Evolutionary conservation across 257 asterid genomes (phyloP), one percentile per base, ranked within the genome.

Genomic region (Verbena officinalis): DNA sequence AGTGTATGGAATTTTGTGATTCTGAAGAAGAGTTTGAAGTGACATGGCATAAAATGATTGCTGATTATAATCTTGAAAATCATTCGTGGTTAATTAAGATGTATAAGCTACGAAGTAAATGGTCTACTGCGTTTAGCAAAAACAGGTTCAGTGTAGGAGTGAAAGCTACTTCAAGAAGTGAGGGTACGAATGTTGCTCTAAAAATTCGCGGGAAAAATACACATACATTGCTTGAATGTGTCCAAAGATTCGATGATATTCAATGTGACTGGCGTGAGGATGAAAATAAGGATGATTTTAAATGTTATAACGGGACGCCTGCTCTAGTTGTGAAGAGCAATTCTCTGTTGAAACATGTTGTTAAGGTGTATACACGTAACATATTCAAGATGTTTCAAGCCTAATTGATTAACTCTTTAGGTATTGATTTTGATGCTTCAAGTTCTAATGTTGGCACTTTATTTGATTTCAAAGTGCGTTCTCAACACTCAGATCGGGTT

Each of bases 101-200:
- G 43, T 55, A 31, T 23, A 55, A 30, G 17, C 10, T 55, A 6
- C 6, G 22, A 23, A 22, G 15, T 34, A 55, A 34, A 31, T n/a
- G 43, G 43, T 55, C 61, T 13, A 27, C 22, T 11, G 19, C 42
- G 1, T 54, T 52, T 27, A 54, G 19, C 7, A 30, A 31, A 34
- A 17, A 55, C 22, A 14, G 3, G 12, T 15, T 55, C 7, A 34
- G 22, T 55, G 43, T 13, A 10, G 46, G 44, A 13, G 15, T 55
- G 7, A 31, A 55, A 13, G 46, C 62, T 15, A 56, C 62, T 8
- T 56, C 46, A 16, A 56, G 62, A 33, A 56, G 62, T 16, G 46
- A 56, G 33, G 11, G 11, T 5, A 24, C 40, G 0, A 12, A 54
- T 11, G 13, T 40, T 54, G 14, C 12, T 13, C 27, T 54, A 14